Evolutionary conservation across 345 rosid species (phyloP), one percentile per base, ranked within the genome.

Genomic region (Eucalyptus urophylla): DNA sequence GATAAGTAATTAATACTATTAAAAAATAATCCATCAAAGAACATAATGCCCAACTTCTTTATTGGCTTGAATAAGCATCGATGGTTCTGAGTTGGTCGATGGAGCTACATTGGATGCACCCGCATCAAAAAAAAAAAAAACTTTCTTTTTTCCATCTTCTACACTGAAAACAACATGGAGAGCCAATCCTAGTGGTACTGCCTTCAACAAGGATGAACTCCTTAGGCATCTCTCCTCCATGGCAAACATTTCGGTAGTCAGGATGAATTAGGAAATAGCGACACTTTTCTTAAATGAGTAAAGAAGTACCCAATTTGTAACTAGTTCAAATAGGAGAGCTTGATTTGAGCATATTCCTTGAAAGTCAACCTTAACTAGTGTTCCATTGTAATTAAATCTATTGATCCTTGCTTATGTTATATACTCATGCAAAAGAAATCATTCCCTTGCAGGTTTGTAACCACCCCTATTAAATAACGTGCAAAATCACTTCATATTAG

Each of bases 211-310:
- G 80, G 7, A 31, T 3, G 11, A 69, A 69, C 7, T 69, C 24
- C 43, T 31, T 0, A 8, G 4, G 43, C 43, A 69, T 69, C 80
- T 16, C 80, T 31, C 43, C 43, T 31, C 43, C 22, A 1, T 0
- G 43, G 1, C 43, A 3, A 69, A 69, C 43, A 31, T 67, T 31
- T 31, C 0, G 4, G 22, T 67, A 67, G 16, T 4, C 0, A 16
- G 1, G 12, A 67, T 4, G 3, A 31, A 31, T 67, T 67, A 31
- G 22, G 6, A 16, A 67, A 69, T 69, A 69, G 1, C 0, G 4
- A 31, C 1, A 16, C 12, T 31, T 16, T 3, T 69, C 24, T 8
- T 16, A n/a, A 4, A 31, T 31, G 43, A 8, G 6, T 16, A 15
- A 69, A 16, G 43, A 31, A 69, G 22, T 69, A 16, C 43, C 43